Evolutionary conservation across 306 rosid species (phyloP).

Genomic region (Glycine tomentella): DNA sequence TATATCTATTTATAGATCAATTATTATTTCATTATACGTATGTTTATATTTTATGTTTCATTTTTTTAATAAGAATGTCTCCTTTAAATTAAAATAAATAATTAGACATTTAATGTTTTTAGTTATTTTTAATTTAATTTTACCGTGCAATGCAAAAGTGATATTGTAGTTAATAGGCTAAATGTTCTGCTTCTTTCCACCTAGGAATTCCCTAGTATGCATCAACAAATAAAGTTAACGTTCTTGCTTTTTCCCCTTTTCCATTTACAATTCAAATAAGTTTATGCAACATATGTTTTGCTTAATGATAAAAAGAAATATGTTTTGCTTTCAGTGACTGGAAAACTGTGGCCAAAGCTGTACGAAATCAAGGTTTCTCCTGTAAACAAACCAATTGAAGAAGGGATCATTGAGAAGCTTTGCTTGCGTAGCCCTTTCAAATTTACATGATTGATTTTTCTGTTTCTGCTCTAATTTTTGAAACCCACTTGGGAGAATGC

Average conservation of each 20-base stretch:
- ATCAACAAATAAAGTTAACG: too few relatives aligned
- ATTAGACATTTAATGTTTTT: too few relatives aligned
- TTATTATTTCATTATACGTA: too few relatives aligned
- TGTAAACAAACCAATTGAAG: conserved; percentile 47
- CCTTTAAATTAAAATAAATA: too few relatives aligned
- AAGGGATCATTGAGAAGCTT: conserved; percentile 57
- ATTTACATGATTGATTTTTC: conserved; percentile 46
- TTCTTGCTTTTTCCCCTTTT: too few relatives aligned
- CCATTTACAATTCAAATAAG: not conserved
- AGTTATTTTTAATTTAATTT: too few relatives aligned
- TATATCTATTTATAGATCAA: too few relatives aligned
- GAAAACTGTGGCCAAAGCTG: conserved; percentile 92
- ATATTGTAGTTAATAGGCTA: not conserved
- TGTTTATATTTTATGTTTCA: too few relatives aligned
- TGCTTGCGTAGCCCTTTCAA: conserved; percentile 63
- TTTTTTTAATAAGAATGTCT: too few relatives aligned
- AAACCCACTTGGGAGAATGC: not conserved
- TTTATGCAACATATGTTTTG: not conserved
- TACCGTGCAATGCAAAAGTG: too few relatives aligned
- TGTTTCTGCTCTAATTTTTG: not conserved
- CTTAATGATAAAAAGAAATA: too few relatives aligned
- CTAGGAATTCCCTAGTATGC: not conserved
- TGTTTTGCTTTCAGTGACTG: conserved; percentile 72
- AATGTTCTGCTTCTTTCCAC: not conserved
- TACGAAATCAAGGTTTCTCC: conserved; percentile 75